Base-by-base conservation (phyloP, 2,329 filamentous ascomycete genomes). In the Cercospora sp. region DNA sequence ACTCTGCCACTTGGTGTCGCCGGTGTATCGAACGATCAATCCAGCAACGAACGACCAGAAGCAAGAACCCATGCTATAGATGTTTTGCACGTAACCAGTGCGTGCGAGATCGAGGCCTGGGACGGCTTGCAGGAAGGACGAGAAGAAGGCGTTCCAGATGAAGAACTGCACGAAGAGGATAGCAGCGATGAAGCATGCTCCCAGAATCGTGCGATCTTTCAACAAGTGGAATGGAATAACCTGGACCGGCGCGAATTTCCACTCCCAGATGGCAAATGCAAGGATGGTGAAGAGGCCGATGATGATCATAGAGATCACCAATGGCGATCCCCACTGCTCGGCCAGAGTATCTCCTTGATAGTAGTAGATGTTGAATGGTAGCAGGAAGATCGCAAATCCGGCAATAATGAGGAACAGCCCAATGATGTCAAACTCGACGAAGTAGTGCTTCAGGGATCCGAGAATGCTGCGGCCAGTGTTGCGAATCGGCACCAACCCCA, bases 331-430 rank as follows among this genome's bases (percentile, higher is more conserved):
- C 81, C 80, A 82, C 20, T 73, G 72, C 1, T 75, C n/a, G 65
- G 72, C 8, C 8, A 78, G 73, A 26, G 65, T 67, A 4, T 39
- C 53, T 9, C 65, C 65, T 16, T 76, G 75, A 62, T 76, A 79
- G 16, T 60, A 73, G 66, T 72, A 74, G 23, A 93, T 81, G 18
- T 82, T 88, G 76, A 93, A 87, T 0, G 90, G 88, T 6, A 93
- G 84, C n/a, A 93, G 80, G 74, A 93, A 87, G 7, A 91, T 78
- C 0, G 85, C 83, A 70, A 90, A 84, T 1, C 88, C 89, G 1
- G 79, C 71, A n/a, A 65, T 62, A 18, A 78, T 64, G 3, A 76
- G 66, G 60, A 77, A 61, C 13, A 75, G 64, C 12, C 76, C 75
- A 28, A 76, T 20, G 12, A 74, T 61, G 60, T 77, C 76, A 60